A percentile compares a stretch with the other conserved stretches of the same genome.
Evolutionary conservation across 1,284 basidiomycete species (phyloP).

Genomic region (Leccinum subrobustum): DNA sequence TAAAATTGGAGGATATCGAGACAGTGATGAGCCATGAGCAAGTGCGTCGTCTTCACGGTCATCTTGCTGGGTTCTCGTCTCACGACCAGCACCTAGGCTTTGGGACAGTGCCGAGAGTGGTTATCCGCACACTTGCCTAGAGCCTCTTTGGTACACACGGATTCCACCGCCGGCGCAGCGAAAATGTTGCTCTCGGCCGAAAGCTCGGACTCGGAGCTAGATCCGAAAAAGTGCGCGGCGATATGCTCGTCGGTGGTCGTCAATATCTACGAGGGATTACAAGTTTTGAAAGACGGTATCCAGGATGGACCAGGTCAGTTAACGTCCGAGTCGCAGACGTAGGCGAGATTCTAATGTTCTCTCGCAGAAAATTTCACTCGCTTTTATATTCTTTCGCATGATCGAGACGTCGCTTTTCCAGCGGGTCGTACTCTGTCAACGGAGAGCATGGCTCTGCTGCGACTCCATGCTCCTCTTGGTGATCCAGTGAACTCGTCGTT

Average conservation of each 20-base stretch:
- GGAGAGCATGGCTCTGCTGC: conserved; percentile 40
- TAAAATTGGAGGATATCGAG: conserved; percentile 49
- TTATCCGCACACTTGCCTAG: conserved; percentile 51
- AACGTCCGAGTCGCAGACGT: not conserved
- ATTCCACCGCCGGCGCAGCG: conserved; percentile 73
- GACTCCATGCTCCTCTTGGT: conserved; percentile 27
- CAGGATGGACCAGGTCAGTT: conserved; percentile 48
- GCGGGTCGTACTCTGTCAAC: conserved; percentile 5
- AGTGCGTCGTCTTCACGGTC: conserved; percentile 36
- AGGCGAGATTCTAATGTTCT: not conserved
- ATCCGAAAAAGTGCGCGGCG: conserved; percentile 54
- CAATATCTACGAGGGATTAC: conserved; percentile 53
- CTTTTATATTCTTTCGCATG: conserved; percentile 54
- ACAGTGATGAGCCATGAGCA: conserved; percentile 74
- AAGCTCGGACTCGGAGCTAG: conserved; percentile 22
- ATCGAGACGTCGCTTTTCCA: conserved; percentile 31
- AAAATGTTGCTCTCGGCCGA: conserved; percentile 40
- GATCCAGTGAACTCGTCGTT: not conserved
- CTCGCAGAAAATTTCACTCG: conserved; percentile 60
- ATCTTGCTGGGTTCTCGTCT: not conserved
- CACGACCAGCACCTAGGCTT: conserved; percentile 45
- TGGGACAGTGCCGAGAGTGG: conserved; percentile 73
- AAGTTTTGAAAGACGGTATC: conserved; percentile 56
- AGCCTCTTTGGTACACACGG: conserved; percentile 49
- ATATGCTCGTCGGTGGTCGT: conserved; percentile 69